A percentile compares a stretch with the other conserved stretches of the same genome.
These are phyloP conservation scores for Piper betle DNA, from an alignment of 164 flowering plant species.

Conservation along the genomic window DNA sequence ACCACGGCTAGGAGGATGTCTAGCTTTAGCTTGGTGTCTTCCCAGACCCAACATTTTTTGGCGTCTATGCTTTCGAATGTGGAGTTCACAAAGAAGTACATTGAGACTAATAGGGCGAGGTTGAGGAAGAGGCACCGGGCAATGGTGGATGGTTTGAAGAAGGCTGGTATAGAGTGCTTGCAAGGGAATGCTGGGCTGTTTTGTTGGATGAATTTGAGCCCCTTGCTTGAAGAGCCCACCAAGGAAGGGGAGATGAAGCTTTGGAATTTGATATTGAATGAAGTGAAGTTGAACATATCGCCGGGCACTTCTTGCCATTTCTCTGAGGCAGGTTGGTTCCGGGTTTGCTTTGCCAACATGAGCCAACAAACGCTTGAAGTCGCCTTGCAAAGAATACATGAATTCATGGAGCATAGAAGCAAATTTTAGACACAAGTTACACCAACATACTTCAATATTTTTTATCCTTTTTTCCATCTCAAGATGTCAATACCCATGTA, in stretches of 20 bases:
- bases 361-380: constrained; percentile 13
- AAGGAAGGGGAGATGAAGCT: constrained; percentile 53
- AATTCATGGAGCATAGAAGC: constrained; percentile 13
- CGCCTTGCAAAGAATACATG: constrained; percentile 15
- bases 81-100: constrained; percentile 46
- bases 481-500: not conserved
- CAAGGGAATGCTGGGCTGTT: constrained; percentile 77
- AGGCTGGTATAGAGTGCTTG: constrained; percentile 69
- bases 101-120: constrained; percentile 47
- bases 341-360: constrained; percentile 29
- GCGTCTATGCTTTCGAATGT: constrained; percentile 64
- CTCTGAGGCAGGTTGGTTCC: constrained; percentile 87
- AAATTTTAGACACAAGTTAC: not conserved
- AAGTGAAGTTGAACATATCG: constrained; percentile 62
- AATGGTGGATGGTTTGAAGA: constrained; percentile 48
- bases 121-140: constrained; percentile 45
- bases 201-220: constrained; percentile 87
- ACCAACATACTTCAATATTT: not conserved
- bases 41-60: constrained; percentile 72
- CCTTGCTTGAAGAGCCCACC: constrained; percentile 35
- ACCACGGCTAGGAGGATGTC: constrained; percentile 87
- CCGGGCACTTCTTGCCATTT: constrained; percentile 93
- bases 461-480: not conserved
- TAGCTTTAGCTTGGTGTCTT: constrained; percentile 75
- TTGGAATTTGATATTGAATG: constrained; percentile 51